Percentiles rank a stretch among this genome's conserved stretches.
phyloP scores from a whole-genome alignment of 2,329 filamentous ascomycete species.

The Onygenales sp. region DNA sequence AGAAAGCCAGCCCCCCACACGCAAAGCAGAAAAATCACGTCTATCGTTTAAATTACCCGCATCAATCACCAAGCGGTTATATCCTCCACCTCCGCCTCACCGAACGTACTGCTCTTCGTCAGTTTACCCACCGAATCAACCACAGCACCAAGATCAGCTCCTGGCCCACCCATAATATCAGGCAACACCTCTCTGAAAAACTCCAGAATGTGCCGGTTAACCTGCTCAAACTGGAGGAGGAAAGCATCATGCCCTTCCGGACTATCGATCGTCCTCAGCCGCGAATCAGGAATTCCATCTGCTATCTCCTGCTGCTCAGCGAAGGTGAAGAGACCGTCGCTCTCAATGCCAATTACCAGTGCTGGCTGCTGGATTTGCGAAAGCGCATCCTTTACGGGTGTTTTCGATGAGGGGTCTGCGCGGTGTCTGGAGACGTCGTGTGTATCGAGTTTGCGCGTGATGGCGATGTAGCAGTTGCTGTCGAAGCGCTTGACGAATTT shows the following conservation, averaged over 20 bases:
- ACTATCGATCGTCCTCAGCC: constrained; percentile 79
- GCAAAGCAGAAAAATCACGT: too few relatives aligned
- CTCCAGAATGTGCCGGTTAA: constrained; percentile 74
- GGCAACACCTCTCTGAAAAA: constrained; percentile 77
- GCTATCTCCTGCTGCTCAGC: constrained; percentile 92
- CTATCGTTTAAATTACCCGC: too few relatives aligned
- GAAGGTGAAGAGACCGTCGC: constrained; percentile 92
- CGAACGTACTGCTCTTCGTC: constrained; percentile 84
- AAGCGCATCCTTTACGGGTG: constrained; percentile 62
- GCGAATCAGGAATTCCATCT: constrained; percentile 64
- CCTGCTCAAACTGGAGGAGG: constrained; percentile 91
- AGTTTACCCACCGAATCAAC: constrained; percentile 51
- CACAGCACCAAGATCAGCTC: constrained; percentile 36
- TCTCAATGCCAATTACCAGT: constrained; percentile 87
- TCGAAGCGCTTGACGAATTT: constrained; percentile 98
- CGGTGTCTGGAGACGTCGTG: constrained; percentile 85
- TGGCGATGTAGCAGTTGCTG: constrained; percentile 97
- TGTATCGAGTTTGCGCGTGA: constrained; percentile 94
- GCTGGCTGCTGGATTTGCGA: constrained; percentile 78
- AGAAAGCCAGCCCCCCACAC: too few relatives aligned
- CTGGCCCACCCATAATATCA: constrained; percentile 70
- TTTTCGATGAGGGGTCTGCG: constrained; percentile 28
- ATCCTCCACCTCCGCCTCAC: constrained; percentile 91
- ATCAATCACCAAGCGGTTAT: constrained; percentile 79
- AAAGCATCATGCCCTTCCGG: constrained; percentile 96